Evolutionary conservation across 2,329 filamentous ascomycete species (phyloP).

Genomic region (Boeremia lycopersici): DNA sequence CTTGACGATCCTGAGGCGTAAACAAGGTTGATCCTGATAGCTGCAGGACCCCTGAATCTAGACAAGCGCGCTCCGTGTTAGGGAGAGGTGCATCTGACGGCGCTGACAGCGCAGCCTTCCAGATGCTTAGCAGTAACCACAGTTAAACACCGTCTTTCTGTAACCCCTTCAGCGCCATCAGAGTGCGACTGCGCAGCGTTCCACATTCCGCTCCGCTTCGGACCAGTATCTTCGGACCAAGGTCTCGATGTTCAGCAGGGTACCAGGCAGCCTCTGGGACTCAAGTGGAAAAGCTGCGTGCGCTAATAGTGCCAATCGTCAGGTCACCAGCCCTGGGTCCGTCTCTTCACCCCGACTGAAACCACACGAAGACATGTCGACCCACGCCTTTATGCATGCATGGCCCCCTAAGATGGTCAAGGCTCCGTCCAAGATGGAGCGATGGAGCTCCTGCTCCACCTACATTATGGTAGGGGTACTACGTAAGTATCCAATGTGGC

Average conservation of each 20-base stretch:
- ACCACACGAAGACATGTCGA: constrained; percentile 16
- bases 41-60: constrained; percentile 4
- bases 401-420: constrained; percentile 8
- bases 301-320: background rate
- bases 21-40: constrained; percentile 9
- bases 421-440: constrained; percentile 3
- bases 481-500: no score
- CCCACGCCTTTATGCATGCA: constrained; percentile 19
- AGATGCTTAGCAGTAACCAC: constrained; percentile 4
- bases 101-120: constrained; percentile 1
- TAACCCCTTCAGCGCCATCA: constrained; percentile 1
- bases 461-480: no score
- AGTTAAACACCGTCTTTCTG: background rate
- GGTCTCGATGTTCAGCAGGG: background rate
- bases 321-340: background rate
- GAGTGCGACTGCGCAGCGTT: background rate
- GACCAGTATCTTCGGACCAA: no score
- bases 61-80: background rate
- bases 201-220: background rate
- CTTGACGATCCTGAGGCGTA: constrained; percentile 6
- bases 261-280: background rate
- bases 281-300: background rate
- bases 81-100: constrained; percentile 1
- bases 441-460: constrained; percentile 1
- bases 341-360: constrained; percentile 3